These are phyloP conservation scores for Suillus fuscotomentosus DNA, from an alignment of 768 basidiomycete species.

Conservation along the genomic window DNA sequence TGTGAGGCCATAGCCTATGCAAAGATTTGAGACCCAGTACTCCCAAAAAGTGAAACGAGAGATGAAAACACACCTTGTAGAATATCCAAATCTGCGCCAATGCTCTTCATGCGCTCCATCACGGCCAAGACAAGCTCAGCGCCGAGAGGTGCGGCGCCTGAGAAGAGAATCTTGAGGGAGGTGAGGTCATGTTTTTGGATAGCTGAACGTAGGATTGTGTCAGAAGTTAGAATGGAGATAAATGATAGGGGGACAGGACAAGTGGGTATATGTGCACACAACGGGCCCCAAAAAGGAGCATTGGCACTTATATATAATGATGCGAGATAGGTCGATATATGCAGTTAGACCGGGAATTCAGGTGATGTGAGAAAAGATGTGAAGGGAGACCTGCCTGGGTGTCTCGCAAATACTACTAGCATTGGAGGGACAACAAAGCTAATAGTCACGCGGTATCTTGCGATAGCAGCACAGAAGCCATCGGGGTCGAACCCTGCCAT, in stretches of 20 bases:
- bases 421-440: constrained; percentile 78
- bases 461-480: constrained; percentile 62
- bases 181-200: constrained; percentile 68
- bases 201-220: constrained; percentile 33
- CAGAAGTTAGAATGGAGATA: not conserved
- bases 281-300: not conserved
- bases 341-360: not conserved
- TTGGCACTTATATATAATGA: not conserved
- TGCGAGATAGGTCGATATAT: not conserved
- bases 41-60: not conserved
- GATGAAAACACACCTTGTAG: constrained; percentile 45
- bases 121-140: constrained; percentile 56
- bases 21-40: not conserved
- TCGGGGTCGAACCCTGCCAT: constrained; percentile 72
- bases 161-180: constrained; percentile 54
- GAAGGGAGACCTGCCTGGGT: constrained; percentile 49
- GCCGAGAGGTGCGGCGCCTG: constrained; percentile 82
- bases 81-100: constrained; percentile 41
- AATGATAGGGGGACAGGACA: not conserved
- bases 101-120: constrained; percentile 35
- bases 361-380: not conserved
- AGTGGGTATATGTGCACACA: not conserved
- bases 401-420: constrained; percentile 70
- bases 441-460: constrained; percentile 59
- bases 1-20: constrained; percentile 71